Percentiles rank a stretch among this genome's conserved stretches.
Evolutionary conservation across 768 basidiomycete species (phyloP).

Genomic region (Xanthoconium stramineum): DNA sequence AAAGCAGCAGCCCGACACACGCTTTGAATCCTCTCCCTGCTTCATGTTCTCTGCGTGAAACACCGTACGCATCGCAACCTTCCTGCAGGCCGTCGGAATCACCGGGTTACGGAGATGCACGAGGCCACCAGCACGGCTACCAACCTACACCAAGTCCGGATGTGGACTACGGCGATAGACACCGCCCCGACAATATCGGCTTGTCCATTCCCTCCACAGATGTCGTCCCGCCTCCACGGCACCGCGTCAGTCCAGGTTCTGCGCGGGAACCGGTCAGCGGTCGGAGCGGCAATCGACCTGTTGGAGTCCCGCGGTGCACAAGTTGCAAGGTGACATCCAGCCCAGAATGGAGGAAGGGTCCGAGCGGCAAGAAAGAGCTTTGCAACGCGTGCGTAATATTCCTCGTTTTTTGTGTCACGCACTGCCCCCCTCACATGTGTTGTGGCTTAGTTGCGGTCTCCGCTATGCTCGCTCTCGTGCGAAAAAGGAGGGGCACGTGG

Average conservation of each 20-base stretch:
- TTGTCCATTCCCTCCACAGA: conserved; percentile 33
- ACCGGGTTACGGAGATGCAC: conserved; percentile 25
- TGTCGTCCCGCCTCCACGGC: conserved; percentile 55
- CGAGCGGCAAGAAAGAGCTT: conserved; percentile 85
- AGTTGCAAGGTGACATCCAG: conserved; percentile 80
- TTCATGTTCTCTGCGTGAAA: conserved; percentile 30
- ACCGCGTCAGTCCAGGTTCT: conserved; percentile 52
- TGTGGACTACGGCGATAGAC: conserved; percentile 36
- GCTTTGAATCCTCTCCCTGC: conserved; percentile 21
- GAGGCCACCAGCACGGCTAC: conserved; percentile 36
- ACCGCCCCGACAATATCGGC: conserved; percentile 30
- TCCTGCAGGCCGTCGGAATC: conserved; percentile 42
- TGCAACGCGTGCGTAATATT: conserved; percentile 79
- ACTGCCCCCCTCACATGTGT: conserved; percentile 20
- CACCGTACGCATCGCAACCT: conserved; percentile 24
- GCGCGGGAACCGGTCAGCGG: conserved; percentile 45
- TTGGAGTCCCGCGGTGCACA: conserved; percentile 68
- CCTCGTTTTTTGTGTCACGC: conserved; percentile 10
- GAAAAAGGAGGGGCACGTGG: conserved; percentile 74
- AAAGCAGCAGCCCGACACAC: conserved; percentile 27
- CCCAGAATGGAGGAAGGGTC: conserved; percentile 91
- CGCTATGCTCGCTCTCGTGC: conserved; percentile 85
- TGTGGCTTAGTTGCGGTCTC: conserved; percentile 64
- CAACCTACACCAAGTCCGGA: conserved; percentile 37
- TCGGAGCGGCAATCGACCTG: conserved; percentile 58